Conservation (phyloP, 2,329 filamentous ascomycete genomes). For the Lachnellula subtilissima region DNA sequence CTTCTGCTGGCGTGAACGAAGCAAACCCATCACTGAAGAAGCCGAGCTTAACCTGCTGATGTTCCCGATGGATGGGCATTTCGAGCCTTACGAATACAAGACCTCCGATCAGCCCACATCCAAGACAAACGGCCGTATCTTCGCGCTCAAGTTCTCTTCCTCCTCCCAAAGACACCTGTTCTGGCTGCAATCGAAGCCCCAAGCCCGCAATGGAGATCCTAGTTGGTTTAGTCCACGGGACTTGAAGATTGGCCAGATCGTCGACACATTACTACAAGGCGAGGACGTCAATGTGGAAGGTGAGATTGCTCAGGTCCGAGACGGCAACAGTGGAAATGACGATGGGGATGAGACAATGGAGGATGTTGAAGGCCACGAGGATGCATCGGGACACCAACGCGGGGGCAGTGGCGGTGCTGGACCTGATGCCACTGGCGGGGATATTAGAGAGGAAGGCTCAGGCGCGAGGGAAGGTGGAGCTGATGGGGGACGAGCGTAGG, state of each 20-base stretch:
- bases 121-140: constrained; percentile 83
- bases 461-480: constrained; percentile 86
- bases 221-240: constrained; percentile 82
- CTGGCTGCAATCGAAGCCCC: constrained; percentile 91
- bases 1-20: constrained; percentile 93
- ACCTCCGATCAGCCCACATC: constrained; percentile 51
- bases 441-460: constrained; percentile 85
- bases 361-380: constrained; percentile 64
- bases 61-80: constrained; percentile 84
- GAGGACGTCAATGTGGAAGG: constrained; percentile 76
- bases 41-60: constrained; percentile 82
- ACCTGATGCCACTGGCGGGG: constrained; percentile 80
- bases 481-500: constrained; percentile 99
- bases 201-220: constrained; percentile 62
- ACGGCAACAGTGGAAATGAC: constrained; percentile 48
- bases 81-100: constrained; percentile 77
- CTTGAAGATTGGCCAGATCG: constrained; percentile 80
- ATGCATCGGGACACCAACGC: constrained; percentile 52
- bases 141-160: constrained; percentile 87
- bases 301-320: constrained; percentile 63
- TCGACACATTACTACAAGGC: constrained; percentile 78
- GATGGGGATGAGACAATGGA: constrained; percentile 76
- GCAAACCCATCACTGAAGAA: constrained; percentile 63
- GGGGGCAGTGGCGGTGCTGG: constrained; percentile 76
- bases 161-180: constrained; percentile 90